Base-by-base conservation (phyloP, 331 rosid species). In the Ulmus americana region DNA sequence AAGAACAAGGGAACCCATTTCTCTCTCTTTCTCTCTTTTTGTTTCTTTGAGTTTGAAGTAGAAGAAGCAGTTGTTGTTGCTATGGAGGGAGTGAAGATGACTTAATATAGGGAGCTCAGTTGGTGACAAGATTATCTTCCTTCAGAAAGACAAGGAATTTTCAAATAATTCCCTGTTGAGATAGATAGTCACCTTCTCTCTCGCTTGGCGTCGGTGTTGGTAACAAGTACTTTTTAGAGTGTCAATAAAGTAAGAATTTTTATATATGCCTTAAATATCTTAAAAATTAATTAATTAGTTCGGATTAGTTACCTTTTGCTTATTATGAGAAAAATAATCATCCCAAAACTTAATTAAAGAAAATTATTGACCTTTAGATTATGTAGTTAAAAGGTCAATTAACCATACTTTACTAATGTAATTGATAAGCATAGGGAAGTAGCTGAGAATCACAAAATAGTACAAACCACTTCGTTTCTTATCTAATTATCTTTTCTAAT, bases 221-320 rank as follows among this genome's bases (percentile, higher is more conserved):
- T 90, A 90, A 63, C 39, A 76, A 85, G 79, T 81, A 83, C 35
- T 28, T 79, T 90, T 83, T 90, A 83, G 92, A 90, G 97, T 90
- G 85, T 61, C 63, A 44, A 71, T 72, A 46, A 88, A 85, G 95
- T 73, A 81, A 85, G 57, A 77, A 13, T 59, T 16, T 55, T 57
- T 20, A 61, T 15, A n/a, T 5, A 12, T n/a, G 13, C 15, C 3
- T 35, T 38, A 38, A 54, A 44, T 49, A 15, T 71, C 39, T 59
- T 42, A 35, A 6, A 45, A 63, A 60, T 63, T 61, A 22, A 55
- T 45, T 2, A 14, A 13, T 7, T 47, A 16, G 35, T 28, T 28
- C 4, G 35, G 39, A 53, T 12, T 61, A 41, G 35, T 47, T 48
- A 70, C 14, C 67, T 42, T n/a, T 6, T n/a, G 9, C 50, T 45